Base-by-base conservation (phyloP, 208 protist species). In the Trypanosomatidae sp. region DNA sequence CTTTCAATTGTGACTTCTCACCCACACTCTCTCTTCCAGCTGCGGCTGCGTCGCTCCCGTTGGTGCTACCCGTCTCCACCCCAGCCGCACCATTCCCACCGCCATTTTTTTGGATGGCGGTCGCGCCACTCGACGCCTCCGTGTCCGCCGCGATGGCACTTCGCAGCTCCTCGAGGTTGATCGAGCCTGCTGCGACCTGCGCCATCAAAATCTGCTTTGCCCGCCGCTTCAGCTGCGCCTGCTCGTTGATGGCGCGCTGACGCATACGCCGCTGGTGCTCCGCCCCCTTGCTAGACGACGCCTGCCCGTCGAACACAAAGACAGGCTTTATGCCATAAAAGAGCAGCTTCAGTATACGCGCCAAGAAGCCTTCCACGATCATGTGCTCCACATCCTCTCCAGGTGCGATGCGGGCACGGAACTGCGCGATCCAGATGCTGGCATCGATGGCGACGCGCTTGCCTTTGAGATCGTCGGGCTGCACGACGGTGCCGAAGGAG, bases 341-440 rank as follows among this genome's bases (percentile, higher is more conserved):
- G 43, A 97, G 70, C n/a, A 97, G 85, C 68, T 97, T 97, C 36
- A 97, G 72, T 66, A 95, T 95, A 46, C 91, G 89, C 22, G 80
- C 64, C 22, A 95, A 66, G 71, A 97, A 97, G 25, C 91, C 89
- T 62, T 95, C 89, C 0, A 97, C 78, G 1, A 95, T 69, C 15
- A 72, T 77, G 56, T 90, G 82, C 58, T 91, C 83, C 8, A 82
- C 60, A 43, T 90, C 84, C 15, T 91, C 86, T 19, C 81, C 77
- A 1, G 83, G 66, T 22, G 60, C 53, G 52, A 77, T 69, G 46
- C 80, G 74, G 4, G 87, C 78, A 2, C 90, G 85, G 69, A 97
- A 95, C 66, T 95, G 93, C 9, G 76, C 82, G 15, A 95, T 91
- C 91, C 93, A 97, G 66, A 97, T 94, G 71, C 93, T 97, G 13